phyloP scores from a whole-genome alignment of 2,329 filamentous ascomycete species.

The Aspergillus sp. region DNA sequence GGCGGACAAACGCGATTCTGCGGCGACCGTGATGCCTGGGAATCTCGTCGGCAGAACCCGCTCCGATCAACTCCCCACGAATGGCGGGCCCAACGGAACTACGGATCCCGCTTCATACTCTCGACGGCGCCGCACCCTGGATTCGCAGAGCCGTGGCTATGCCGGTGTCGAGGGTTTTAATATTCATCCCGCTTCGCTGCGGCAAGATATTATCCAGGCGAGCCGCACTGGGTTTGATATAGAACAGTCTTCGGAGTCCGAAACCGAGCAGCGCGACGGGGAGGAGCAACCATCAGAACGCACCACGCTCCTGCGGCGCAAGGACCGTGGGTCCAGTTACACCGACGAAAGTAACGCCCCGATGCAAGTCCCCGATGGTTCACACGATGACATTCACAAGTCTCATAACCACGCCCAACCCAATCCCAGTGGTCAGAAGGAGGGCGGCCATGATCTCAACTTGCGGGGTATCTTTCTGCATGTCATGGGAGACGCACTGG shows the following conservation, averaged over 20 bases:
- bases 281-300: constrained; percentile 43
- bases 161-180: constrained; percentile 59
- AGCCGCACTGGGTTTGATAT: constrained; percentile 52
- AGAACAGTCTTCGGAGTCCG: constrained; percentile 44
- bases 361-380: constrained; percentile 5
- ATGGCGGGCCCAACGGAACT: constrained; percentile 20
- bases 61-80: constrained; percentile 16
- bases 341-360: constrained; percentile 19
- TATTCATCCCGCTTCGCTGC: constrained; percentile 81
- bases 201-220: constrained; percentile 87
- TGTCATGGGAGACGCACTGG: constrained; percentile 43
- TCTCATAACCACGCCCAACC: constrained; percentile 72
- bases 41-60: constrained; percentile 47
- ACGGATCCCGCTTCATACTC: constrained; percentile 18
- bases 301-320: constrained; percentile 31
- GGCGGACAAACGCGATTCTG: constrained; percentile 50
- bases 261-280: constrained; percentile 44
- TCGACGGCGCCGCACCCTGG: constrained; percentile 20
- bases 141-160: constrained; percentile 47
- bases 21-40: constrained; percentile 55
- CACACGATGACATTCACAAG: constrained; percentile 44
- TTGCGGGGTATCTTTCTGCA: constrained; percentile 71
- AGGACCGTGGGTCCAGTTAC: constrained; percentile 29
- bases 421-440: constrained; percentile 51
- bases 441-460: constrained; percentile 59